These are phyloP conservation scores for Ophiocordyceps camponoti-leonardi DNA, from an alignment of 2,329 filamentous ascomycete species.

Conservation along the genomic window DNA sequence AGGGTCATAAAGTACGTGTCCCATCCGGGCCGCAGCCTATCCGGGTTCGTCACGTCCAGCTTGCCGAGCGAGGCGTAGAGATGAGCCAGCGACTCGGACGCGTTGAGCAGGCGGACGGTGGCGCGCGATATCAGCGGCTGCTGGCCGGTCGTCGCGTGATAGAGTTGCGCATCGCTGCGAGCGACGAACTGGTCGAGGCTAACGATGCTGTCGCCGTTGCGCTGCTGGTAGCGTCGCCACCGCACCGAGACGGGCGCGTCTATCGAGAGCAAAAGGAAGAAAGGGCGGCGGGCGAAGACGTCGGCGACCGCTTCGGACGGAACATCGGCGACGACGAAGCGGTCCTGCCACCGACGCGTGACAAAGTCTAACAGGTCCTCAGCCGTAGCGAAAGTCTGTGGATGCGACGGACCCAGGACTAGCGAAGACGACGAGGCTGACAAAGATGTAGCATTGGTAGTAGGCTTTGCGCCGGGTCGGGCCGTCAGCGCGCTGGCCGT, in stretches of 20 bases:
- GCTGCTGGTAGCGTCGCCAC: slow-evolving; percentile 55
- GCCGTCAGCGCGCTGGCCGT: slow-evolving; percentile 11
- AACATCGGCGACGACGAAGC: slow-evolving; percentile 77
- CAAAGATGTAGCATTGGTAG: too few species aligned
- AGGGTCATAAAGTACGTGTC: slow-evolving; percentile 97
- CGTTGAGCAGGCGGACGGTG: slow-evolving; percentile 74
- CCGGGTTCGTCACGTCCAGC: slow-evolving; percentile 60
- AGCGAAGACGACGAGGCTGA: slow-evolving; percentile 7
- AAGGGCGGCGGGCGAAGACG: slow-evolving; percentile 60
- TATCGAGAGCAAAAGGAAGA: slow-evolving; percentile 83
- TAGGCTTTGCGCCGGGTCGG: slow-evolving; percentile 5
- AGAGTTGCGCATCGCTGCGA: slow-evolving; percentile 58
- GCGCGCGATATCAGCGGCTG: slow-evolving; percentile 67
- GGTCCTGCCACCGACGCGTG: slow-evolving; percentile 65
- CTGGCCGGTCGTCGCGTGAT: slow-evolving; percentile 45
- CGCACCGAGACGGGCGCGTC: slow-evolving; percentile 76
- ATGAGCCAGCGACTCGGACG: slow-evolving; percentile 51
- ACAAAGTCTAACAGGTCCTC: slow-evolving; percentile 67
- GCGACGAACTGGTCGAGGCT: slow-evolving; percentile 38
- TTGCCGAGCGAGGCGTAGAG: slow-evolving; percentile 56
- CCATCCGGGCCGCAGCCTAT: slow-evolving; percentile 77
- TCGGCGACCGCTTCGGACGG: slow-evolving; percentile 58
- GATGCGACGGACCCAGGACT: slow-evolving; percentile 7
- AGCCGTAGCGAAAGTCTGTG: slow-evolving; percentile 36
- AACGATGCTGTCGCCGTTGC: slow-evolving; percentile 12